Percentiles rank a stretch among this genome's conserved stretches.
Evolutionary conservation across 176 grass and related monocot species (phyloP).

Genomic region (Leersia perrieri): DNA sequence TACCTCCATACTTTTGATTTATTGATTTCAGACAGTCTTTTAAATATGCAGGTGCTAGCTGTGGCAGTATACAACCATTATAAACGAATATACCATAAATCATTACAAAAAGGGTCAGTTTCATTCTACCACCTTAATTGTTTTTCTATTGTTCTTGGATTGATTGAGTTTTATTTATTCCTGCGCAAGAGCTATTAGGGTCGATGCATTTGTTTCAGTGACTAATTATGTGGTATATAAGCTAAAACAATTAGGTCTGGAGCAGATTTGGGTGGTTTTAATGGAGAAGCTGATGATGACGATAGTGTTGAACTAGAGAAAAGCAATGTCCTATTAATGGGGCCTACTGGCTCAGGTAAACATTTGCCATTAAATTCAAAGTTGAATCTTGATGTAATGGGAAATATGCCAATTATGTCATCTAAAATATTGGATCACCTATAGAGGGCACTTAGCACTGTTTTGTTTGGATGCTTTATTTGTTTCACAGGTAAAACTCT

Average conservation of each 20-base stretch:
- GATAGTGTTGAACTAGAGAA: conserved; percentile 94
- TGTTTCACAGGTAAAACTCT: conserved; percentile 90
- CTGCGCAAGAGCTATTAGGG: conserved; percentile 18
- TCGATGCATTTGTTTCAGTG: conserved; percentile 27
- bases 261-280: conserved; percentile 65
- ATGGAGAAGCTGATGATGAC: conserved; percentile 61
- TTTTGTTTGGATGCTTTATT: conserved; percentile 36
- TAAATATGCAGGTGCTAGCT: conserved; percentile 77
- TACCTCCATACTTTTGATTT: not conserved
- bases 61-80: conserved; percentile 99
- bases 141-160: conserved; percentile 7
- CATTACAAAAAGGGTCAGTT: conserved; percentile 83
- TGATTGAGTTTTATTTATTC: conserved; percentile 2
- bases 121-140: not conserved
- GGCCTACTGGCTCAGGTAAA: conserved; percentile 95
- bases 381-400: conserved; percentile 24
- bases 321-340: conserved; percentile 97
- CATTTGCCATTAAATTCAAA: not conserved
- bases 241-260: conserved; percentile 74
- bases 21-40: conserved; percentile 13
- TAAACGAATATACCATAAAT: conserved; percentile 90
- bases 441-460: conserved; percentile 12
- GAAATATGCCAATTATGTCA: not conserved
- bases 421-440: conserved; percentile 20
- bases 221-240: conserved; percentile 67